Base-by-base conservation (phyloP, 2,329 filamentous ascomycete species). In the Neofusicoccum cordaticola region DNA sequence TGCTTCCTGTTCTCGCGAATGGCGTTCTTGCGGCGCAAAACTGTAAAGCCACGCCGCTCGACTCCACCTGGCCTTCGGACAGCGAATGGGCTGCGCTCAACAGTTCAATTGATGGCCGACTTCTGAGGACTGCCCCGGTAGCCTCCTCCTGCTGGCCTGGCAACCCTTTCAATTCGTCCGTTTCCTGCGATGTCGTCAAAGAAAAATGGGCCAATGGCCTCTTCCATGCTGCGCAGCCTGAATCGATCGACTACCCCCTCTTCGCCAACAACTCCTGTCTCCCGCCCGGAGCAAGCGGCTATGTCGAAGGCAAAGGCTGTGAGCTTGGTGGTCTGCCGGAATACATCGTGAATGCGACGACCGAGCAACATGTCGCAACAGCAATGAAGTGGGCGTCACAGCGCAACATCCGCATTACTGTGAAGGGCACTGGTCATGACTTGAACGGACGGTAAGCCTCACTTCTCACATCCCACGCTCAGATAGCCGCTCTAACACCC, bases 41-140 rank as follows among this genome's bases (percentile, higher is more conserved):
- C 2, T 85, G 83, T 73, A 85, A 84, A 70, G 75, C 80, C 1
- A 81, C 79, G 45, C 83, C 82, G 1, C 78, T 76, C 22, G 78
- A 79, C 15, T 19, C 72, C 11, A 69, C 70, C 48, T 86, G 84
- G 85, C 85, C 85, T 0, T 79, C 78, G 0, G 66, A 77, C 13
- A 68, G 73, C 1, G 72, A 73, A 15, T 87, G 84, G 84, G 65
- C 69, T 8, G 68, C 68, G 11, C 77, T 87, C 63, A 84, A 85
- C 71, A 69, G 74, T 12, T 78, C 80, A 2, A 71, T 81, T 27
- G 73, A 71, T 11, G 82, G 82, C 4, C 72, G 73, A 31, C 76
- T 85, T 17, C 69, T 84, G 62, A n/a, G 37, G 17, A 75, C 83
- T 31, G 39, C 73, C 66, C 79, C 83, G 67, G 78, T 80, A 35